Conservation (phyloP, 2,329 filamentous ascomycete genomes). For the Trichophyton benhamiae region DNA sequence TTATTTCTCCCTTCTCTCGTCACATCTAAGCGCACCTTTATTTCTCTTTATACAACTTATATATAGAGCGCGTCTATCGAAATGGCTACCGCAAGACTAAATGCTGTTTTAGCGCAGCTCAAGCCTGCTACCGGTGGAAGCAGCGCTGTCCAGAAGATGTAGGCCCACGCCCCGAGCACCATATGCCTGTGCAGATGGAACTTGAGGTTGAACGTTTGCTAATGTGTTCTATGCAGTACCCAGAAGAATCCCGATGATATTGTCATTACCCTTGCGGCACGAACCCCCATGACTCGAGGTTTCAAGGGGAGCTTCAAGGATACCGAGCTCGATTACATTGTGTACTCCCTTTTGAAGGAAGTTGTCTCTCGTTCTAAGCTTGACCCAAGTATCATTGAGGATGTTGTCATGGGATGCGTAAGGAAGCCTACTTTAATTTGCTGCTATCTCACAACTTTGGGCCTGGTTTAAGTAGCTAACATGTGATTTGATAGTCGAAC, state of each 20-base stretch:
- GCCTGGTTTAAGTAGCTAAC: not conserved
- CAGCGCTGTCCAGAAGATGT: conserved; percentile 14
- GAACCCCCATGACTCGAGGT: conserved; percentile 79
- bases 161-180: not conserved
- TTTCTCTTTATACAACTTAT: not conserved
- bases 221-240: conserved; percentile 43
- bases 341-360: conserved; percentile 72
- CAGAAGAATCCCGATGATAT: conserved; percentile 92
- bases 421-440: conserved; percentile 18
- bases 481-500: not conserved
- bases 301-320: conserved; percentile 93
- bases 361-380: conserved; percentile 59
- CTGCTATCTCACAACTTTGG: not conserved
- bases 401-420: conserved; percentile 88
- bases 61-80: not conserved
- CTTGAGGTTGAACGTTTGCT: not conserved
- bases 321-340: conserved; percentile 72
- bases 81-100: conserved; percentile 15
- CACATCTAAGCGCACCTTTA: not conserved
- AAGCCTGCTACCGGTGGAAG: conserved; percentile 13
- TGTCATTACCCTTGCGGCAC: conserved; percentile 84
- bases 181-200: not conserved
- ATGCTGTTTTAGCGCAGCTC: conserved; percentile 14
- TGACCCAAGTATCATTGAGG: conserved; percentile 70
- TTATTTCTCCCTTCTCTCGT: not conserved